Base-by-base conservation (phyloP, 306 rosid species). In the Dalbergia cultrata region DNA sequence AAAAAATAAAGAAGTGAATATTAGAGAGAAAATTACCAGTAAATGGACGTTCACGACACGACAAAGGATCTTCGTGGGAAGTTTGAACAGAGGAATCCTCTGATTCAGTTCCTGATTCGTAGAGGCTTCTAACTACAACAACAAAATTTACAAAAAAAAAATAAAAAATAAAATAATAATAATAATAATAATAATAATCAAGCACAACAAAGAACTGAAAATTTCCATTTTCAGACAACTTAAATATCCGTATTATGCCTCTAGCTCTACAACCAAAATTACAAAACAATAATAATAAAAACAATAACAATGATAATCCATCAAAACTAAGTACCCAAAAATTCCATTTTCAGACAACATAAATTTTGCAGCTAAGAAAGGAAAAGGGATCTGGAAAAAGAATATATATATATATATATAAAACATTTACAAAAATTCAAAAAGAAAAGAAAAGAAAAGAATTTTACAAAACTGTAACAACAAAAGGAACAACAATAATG, bases 51-150 rank as follows among this genome's bases (percentile, higher is more conserved):
- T 74, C 50, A 91, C 73, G 7, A 95, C 89, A 0, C 68, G 84
- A 75, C 99, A 95, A 26, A 93, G 96, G 86, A 95, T 91, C 92
- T 95, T 91, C 1, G 98, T 64, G 71, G 92, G 87, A 76, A 95
- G 98, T 57, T 91, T 89, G 86, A 93, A 87, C 71, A 84, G 17
- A 53, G 97, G 98, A 75, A 85, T 91, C 82, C 77, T 89, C 87
- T 95, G 98, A 87, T 87, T 90, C 67, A 90, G 67, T 84, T 90
- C 98, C 78, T 89, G 92, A 88, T 93, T 90, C 45, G 99, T 88
- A 1, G 99, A 95, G 7, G 94, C 98, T 79, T 95, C 97, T 72
- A 95, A 84, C 99, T 95, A 76, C 72, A 85, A 35, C 61, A 52
- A 33, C 71, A 60, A 19, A 69, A n/a, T 37, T 37, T 37, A 8